Percentiles rank a stretch among this genome's conserved stretches.
These are phyloP conservation scores for Trichoderma sp. DNA, from an alignment of 2,329 filamentous ascomycete genomes.

Conservation along the genomic window DNA sequence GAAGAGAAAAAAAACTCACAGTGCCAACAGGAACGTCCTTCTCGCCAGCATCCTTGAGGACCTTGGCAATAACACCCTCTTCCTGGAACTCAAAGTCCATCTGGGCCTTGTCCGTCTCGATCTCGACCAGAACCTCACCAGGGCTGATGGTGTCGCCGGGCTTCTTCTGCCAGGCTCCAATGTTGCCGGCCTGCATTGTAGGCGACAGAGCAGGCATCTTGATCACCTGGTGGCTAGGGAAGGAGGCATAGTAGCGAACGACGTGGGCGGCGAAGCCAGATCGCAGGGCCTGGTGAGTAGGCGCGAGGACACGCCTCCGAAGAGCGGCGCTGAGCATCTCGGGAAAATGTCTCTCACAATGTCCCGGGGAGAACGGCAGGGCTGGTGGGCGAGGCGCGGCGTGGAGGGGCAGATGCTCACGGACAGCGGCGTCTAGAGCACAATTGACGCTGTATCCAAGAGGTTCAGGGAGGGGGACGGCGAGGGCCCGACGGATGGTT, in stretches of 20 bases:
- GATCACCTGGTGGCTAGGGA: conserved; percentile 91
- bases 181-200: conserved; percentile 96
- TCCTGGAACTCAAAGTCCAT: conserved; percentile 99
- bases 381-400: conserved; percentile 12
- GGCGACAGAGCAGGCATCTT: conserved; percentile 98
- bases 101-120: conserved; percentile 99
- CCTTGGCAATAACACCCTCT: conserved; percentile 91
- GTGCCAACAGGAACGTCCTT: conserved; percentile 95
- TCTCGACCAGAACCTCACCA: conserved; percentile 95
- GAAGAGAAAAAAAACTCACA: conserved; percentile 59
- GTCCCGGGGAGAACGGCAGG: conserved; percentile 30
- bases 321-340: conserved; percentile 65
- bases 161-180: conserved; percentile 98
- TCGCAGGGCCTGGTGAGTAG: conserved; percentile 53
- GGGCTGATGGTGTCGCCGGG: conserved; percentile 82
- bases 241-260: conserved; percentile 74
- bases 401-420: conserved; percentile 13
- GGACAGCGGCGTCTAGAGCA: conserved; percentile 19
- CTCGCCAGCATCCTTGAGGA: conserved; percentile 86
- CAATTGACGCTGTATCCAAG: conserved; percentile 27
- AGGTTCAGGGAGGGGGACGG: conserved; percentile 26
- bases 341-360: conserved; percentile 36
- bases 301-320: conserved; percentile 61
- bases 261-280: conserved; percentile 55
- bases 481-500: conserved; percentile 28